A percentile compares a stretch with the other conserved stretches of the same genome.
These are phyloP conservation scores for Plantago ovata DNA, from an alignment of 257 asterid genomes.

Conservation along the genomic window DNA sequence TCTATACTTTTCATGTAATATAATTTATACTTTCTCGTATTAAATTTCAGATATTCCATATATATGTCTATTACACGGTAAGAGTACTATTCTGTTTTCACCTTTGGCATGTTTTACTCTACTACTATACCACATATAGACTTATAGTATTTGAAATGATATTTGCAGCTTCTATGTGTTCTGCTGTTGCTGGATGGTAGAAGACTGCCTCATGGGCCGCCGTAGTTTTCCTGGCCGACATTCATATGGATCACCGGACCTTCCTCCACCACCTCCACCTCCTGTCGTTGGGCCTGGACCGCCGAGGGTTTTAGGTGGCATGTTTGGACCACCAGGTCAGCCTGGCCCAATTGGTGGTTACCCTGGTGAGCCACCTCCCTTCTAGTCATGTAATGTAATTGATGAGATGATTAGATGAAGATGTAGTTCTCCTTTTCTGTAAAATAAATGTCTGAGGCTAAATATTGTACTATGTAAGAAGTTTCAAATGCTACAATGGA, in stretches of 20 bases:
- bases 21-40: too few species aligned
- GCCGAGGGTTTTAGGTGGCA: constrained; percentile 13
- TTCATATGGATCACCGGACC: constrained; percentile 18
- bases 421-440: too few species aligned
- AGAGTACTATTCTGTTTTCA: too few species aligned
- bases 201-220: constrained; percentile 35
- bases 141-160: not conserved
- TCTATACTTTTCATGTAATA: too few species aligned
- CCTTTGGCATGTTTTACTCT: too few species aligned
- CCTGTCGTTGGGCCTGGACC: constrained; percentile 18
- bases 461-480: too few species aligned
- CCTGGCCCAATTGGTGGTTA: constrained; percentile 32
- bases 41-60: too few species aligned
- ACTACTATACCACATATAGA: too few species aligned
- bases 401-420: too few species aligned
- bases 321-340: constrained; percentile 24
- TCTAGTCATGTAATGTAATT: constrained; percentile 12
- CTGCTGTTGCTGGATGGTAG: constrained; percentile 50
- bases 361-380: constrained; percentile 24
- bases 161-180: constrained; percentile 42
- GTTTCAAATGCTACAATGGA: too few species aligned
- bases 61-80: too few species aligned
- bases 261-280: constrained; percentile 19
- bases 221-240: constrained; percentile 30
- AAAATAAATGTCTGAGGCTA: too few species aligned